Evolutionary conservation across 2,329 filamentous ascomycete genomes (phyloP).

Genomic region (Arthrobotrys sinensis): DNA sequence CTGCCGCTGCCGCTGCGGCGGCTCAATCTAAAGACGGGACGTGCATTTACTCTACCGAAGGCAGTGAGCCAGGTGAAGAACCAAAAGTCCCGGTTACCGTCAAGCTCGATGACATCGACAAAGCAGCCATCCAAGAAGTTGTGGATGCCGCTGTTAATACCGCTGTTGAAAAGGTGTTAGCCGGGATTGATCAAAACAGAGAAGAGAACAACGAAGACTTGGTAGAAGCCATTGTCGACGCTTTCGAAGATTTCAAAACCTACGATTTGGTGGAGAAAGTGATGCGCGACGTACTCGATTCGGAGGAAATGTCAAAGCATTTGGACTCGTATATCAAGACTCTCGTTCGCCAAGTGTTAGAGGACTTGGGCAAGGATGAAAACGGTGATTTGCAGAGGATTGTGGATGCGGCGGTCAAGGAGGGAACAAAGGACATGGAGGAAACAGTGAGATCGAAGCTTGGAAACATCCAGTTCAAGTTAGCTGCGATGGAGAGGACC

Average conservation of each 20-base stretch:
- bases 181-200: neutral
- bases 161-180: neutral
- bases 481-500: conserved; percentile 21
- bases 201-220: neutral
- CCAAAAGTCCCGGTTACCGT: conserved; percentile 31
- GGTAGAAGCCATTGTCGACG: neutral
- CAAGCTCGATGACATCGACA: conserved; percentile 36
- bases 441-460: conserved; percentile 13
- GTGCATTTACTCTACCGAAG: conserved; percentile 30
- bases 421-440: conserved; percentile 14
- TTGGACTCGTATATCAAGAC: neutral
- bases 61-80: conserved; percentile 17
- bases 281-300: neutral
- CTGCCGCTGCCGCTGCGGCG: neutral
- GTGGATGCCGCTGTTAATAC: conserved; percentile 13
- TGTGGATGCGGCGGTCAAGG: conserved; percentile 7
- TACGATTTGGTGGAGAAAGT: neutral
- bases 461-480: conserved; percentile 12
- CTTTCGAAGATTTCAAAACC: neutral
- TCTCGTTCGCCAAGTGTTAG: neutral
- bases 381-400: conserved; percentile 15
- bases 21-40: conserved; percentile 19
- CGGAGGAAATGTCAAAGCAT: neutral
- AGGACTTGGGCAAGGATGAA: neutral
- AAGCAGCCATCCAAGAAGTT: conserved; percentile 17